Evolutionary conservation across 495 filamentous ascomycete species (phyloP), one percentile per base, ranked within the genome.

Genomic region (Articulospora tetracladia): DNA sequence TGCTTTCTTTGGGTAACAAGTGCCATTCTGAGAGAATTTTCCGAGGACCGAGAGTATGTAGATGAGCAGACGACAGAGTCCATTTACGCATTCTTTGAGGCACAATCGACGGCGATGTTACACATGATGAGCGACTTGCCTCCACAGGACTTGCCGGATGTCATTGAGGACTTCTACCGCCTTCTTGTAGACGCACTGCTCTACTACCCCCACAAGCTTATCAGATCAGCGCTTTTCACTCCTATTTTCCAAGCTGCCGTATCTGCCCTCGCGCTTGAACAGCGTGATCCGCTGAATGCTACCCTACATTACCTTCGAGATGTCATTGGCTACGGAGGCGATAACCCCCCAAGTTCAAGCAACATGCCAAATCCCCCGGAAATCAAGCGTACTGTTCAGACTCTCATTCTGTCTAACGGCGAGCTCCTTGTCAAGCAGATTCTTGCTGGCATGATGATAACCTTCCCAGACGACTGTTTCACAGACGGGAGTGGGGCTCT

Each of bases 101-200:
- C 90, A 60, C 94, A 99, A 72, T 86, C 90, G 7, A 83, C 87
- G 22, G 89, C 84, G 28, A 96, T 98, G 75, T 80, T 99, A 53
- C 86, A 89, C 23, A 87, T 90, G 62, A 80, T 99, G 74, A 97
- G 91, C 74, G 89, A 93, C 65, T 70, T 97, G 15, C 83, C 87
- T 17, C 91, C 95, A 12, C 83, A 87, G 66, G 92, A 97, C 63
- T 79, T 98, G 12, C 93, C 95, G 11, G 94, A 99, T 74, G 92
- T 99, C 55, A 98, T 97, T 67, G 94, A 99, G 74, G 94, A 99
- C 70, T 99, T 97, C 76, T 99, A 94, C 80, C 91, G 94, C 26
- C 83, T 99, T 15, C 83, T 91, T 3, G 86, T 88, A 13, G 93
- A 98, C 73, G 92, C 92, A 22, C 80, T 97, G 19, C 86, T 96